These are phyloP conservation scores for Xylaria sp. DNA, from an alignment of 2,329 filamentous ascomycete genomes.

Conservation along the genomic window DNA sequence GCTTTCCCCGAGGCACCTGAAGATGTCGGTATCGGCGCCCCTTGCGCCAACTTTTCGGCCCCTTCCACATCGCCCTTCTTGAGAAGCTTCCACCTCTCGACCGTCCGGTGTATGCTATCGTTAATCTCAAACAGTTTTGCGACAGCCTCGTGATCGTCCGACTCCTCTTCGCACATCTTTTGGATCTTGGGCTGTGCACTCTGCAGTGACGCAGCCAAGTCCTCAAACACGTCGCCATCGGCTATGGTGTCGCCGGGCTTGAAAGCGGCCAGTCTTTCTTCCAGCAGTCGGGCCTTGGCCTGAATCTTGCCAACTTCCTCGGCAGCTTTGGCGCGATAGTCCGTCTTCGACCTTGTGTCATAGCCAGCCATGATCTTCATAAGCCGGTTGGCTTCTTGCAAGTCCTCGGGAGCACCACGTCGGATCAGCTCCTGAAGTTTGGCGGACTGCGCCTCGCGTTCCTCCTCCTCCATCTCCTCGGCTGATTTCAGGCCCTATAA, in stretches of 20 bases:
- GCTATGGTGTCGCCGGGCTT: constrained; percentile 81
- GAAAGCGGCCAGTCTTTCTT: constrained; percentile 91
- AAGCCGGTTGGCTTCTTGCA: constrained; percentile 95
- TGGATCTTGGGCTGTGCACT: constrained; percentile 98
- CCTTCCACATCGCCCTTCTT: constrained; percentile 93
- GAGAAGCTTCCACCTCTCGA: constrained; percentile 93
- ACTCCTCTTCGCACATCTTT: constrained; percentile 99
- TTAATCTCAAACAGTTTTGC: constrained; percentile 97
- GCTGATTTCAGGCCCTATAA: constrained; percentile 89
- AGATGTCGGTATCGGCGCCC: constrained; percentile 63
- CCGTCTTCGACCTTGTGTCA: constrained; percentile 93
- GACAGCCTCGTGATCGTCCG: constrained; percentile 94
- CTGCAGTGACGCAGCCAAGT: constrained; percentile 87
- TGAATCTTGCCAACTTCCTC: constrained; percentile 96
- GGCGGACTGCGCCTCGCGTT: constrained; percentile 93
- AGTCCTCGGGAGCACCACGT: constrained; percentile 87
- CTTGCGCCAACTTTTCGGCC: constrained; percentile 84
- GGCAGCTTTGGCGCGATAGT: constrained; percentile 96
- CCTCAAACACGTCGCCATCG: constrained; percentile 77
- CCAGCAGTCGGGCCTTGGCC: constrained; percentile 90
- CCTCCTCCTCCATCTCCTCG: constrained; percentile 99
- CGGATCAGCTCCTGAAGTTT: constrained; percentile 97
- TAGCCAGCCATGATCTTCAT: constrained; percentile 99
- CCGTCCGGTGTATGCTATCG: constrained; percentile 96
- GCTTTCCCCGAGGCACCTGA: constrained; percentile 63